Conservation (phyloP, 495 filamentous ascomycete genomes). For the Penicillium robsamsonii region DNA sequence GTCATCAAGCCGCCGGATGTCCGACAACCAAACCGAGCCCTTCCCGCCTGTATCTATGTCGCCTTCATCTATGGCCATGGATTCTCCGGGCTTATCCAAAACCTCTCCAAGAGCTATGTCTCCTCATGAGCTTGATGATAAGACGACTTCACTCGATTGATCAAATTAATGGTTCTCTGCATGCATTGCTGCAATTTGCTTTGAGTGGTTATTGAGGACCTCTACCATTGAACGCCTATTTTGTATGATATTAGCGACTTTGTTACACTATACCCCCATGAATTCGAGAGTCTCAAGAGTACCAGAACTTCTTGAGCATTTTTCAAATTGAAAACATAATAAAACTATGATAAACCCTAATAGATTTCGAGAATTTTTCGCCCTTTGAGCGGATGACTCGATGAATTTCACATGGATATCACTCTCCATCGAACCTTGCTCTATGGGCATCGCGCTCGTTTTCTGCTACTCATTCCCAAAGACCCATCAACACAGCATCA, state of each 20-base stretch:
- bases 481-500: background rate
- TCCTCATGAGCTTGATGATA: conserved; percentile 9
- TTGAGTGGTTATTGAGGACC: background rate
- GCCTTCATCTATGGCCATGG: conserved; percentile 5
- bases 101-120: conserved; percentile 12
- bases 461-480: background rate
- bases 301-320: background rate
- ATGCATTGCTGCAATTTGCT: background rate
- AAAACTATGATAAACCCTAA: background rate
- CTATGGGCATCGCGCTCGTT: background rate
- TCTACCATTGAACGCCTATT: background rate
- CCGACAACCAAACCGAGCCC: conserved; percentile 34
- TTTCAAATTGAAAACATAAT: background rate
- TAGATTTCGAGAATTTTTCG: background rate
- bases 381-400: background rate
- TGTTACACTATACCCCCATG: conserved; percentile 9
- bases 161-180: background rate
- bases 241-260: conserved; percentile 13
- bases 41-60: conserved; percentile 36
- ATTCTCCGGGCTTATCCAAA: conserved; percentile 7
- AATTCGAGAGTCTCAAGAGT: background rate
- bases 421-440: no score
- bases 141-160: background rate
- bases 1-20: conserved; percentile 20
- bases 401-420: background rate